Evolutionary conservation across 495 filamentous ascomycete species (phyloP).

Genomic region (Neurospora sp.): DNA sequence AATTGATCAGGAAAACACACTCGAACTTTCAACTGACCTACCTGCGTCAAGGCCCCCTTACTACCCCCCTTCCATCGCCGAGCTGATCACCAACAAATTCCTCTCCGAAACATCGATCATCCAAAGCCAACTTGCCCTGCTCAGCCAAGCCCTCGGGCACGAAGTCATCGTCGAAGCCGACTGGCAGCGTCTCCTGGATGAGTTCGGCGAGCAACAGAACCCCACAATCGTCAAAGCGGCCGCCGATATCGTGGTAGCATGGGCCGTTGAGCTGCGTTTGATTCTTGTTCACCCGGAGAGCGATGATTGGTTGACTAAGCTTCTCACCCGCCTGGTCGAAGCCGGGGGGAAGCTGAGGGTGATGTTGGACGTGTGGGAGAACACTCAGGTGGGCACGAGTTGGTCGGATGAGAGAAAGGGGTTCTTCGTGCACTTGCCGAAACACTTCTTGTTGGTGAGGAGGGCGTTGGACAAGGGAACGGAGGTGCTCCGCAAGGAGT

Average conservation of each 20-base stretch:
- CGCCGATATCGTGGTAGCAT: accelerated
- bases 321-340: conserved; percentile 15
- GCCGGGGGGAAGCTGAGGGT: conserved; percentile 12
- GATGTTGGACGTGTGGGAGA: background rate
- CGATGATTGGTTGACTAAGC: conserved; percentile 9
- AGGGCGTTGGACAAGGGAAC: accelerated
- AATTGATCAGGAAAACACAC: no score
- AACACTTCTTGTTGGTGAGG: background rate
- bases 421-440: conserved; percentile 25
- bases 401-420: conserved; percentile 16
- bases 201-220: conserved; percentile 3
- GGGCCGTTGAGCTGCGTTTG: background rate
- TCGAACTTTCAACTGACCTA: no score
- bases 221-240: background rate
- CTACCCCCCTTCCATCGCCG: background rate
- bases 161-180: conserved; percentile 21
- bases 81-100: accelerated
- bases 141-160: conserved; percentile 20
- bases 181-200: conserved; percentile 23
- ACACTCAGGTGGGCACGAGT: background rate
- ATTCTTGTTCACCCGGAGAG: background rate
- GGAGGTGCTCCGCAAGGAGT: accelerated
- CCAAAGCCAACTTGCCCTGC: no score
- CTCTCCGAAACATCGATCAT: no score
- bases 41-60: no score